Evolutionary conservation across 805 yeast genomes (phyloP), one percentile per base, ranked within the genome.

Genomic region (Kodamaea neixiangensis): DNA sequence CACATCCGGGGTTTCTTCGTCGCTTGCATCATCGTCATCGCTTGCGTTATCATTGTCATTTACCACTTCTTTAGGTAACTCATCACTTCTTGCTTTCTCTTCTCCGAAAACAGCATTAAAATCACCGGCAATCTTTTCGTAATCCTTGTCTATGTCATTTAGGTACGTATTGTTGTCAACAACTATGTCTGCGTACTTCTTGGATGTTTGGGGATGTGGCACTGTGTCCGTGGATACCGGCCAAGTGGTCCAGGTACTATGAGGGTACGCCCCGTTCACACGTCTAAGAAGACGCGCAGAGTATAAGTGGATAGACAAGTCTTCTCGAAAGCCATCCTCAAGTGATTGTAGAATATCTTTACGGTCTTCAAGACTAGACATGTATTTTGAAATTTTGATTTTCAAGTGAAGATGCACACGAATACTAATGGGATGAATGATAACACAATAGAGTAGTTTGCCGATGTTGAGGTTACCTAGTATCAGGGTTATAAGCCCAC

Each of bases 271-370:
- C 47, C 64, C 71, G 64, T 66, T 67, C 46, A 67, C 67, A 42
- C 59, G 65, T 50, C 68, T 78, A 48, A 76, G 63, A 22, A 87
- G 67, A 51, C 72, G 71, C 0, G 83, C 62, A 19, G 87, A 78
- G 62, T 86, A 88, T 3, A 89, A 65, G 65, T 88, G 96, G 2
- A 81, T 60, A 0, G 86, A 77, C 25, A 87, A 66, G 64, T 88
- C 91, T 10, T 65, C 65, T 29, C 83, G 65, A 52, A 76, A 80
- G 1, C 75, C 75, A 11, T 69, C 69, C 55, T 86, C 89, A 19
- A 83, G 44, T 6, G 58, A 35, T 10, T 62, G 58, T n/a, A 70
- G 50, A 5, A 64, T 58, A 39, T 59, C 62, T 19, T 57, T 57
- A 43, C 60, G 50, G 49, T 66, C 72, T 19, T 19, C 20, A 13